Percentiles rank a stretch among this genome's conserved stretches.
Conservation (phyloP, 2,329 filamentous ascomycete species). For the Neopestalotiopsis sp. region DNA sequence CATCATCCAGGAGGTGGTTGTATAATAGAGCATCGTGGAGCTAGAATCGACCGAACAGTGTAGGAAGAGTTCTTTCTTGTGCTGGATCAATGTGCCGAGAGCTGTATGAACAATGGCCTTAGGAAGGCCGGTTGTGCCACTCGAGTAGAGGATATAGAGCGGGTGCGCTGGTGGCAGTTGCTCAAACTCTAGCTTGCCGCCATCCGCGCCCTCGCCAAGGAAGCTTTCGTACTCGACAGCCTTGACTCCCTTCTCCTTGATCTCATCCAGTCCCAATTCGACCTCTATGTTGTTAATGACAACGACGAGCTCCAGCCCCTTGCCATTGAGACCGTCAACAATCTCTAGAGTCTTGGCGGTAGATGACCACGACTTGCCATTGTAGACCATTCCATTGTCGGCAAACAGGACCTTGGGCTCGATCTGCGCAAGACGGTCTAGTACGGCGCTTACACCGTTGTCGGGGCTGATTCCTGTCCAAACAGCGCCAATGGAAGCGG, state of each 20-base stretch:
- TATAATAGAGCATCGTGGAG: slow-evolving; percentile 89
- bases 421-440: slow-evolving; percentile 87
- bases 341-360: slow-evolving; percentile 81
- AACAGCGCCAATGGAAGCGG: slow-evolving; percentile 81
- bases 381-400: slow-evolving; percentile 89
- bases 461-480: slow-evolving; percentile 96
- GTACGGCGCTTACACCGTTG: slow-evolving; percentile 86
- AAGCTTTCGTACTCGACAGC: slow-evolving; percentile 52
- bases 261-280: slow-evolving; percentile 46
- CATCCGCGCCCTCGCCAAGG: slow-evolving; percentile 44
- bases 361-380: slow-evolving; percentile 86
- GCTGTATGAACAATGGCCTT: slow-evolving; percentile 96
- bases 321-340: slow-evolving; percentile 62
- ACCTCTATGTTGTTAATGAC: slow-evolving; percentile 71
- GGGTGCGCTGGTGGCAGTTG: slow-evolving; percentile 86
- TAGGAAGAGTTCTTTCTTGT: slow-evolving; percentile 94
- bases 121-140: slow-evolving; percentile 83
- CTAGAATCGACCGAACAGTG: slow-evolving; percentile 79
- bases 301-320: slow-evolving; percentile 71
- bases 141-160: slow-evolving; percentile 92
- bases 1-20: slow-evolving; percentile 99
- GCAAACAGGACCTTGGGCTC: slow-evolving; percentile 82
- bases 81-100: slow-evolving; percentile 87
- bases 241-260: slow-evolving; percentile 44
- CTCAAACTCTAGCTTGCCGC: slow-evolving; percentile 65